Evolutionary conservation across 371 early-diverging fungal genomes (phyloP), one percentile per base, ranked within the genome.

Genomic region (Gilbertella persicaria): DNA sequence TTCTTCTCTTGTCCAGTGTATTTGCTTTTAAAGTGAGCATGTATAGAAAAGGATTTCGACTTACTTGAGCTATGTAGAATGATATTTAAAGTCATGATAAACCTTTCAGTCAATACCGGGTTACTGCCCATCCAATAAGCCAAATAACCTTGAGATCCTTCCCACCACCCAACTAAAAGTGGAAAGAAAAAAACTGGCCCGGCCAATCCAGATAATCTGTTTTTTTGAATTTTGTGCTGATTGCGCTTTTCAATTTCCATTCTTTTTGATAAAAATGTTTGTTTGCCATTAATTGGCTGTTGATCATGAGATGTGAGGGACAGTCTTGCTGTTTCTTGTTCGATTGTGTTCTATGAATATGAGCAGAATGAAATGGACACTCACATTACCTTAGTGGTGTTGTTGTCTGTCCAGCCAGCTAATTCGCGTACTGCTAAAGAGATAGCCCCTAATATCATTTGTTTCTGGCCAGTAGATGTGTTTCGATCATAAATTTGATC

Each of bases 91-190:
- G 75, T 69, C 66, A 75, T 68, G n/a, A 78, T 63, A 43, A 73
- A 73, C 16, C 69, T 62, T 33, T 77, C 77, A 16, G 64, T 43
- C 19, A 77, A 35, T 14, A 71, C 14, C 0, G 52, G 40, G 42
- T 66, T 58, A 30, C 60, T 66, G 1, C 67, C 67, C 28, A 77
- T 57, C 77, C 71, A 73, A 35, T 47, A 53, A 30, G 68, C 69
- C 6, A 21, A 36, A 14, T 46, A 12, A 0, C 62, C 66, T 50
- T 70, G 66, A 1, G 69, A 55, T 2, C 73, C 75, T 54, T 75
- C 75, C 79, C 79, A 78, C 75, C 75, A 78, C 1, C 79, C 79
- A 13, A 68, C 67, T 0, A 78, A 21, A 23, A 78, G 43, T 5
- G 79, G 79, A 19, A 73, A 75, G 39, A 78, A 78, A 50, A 78